Base-by-base conservation (phyloP, 148 eudicot species). In the Bassia scoparia region DNA sequence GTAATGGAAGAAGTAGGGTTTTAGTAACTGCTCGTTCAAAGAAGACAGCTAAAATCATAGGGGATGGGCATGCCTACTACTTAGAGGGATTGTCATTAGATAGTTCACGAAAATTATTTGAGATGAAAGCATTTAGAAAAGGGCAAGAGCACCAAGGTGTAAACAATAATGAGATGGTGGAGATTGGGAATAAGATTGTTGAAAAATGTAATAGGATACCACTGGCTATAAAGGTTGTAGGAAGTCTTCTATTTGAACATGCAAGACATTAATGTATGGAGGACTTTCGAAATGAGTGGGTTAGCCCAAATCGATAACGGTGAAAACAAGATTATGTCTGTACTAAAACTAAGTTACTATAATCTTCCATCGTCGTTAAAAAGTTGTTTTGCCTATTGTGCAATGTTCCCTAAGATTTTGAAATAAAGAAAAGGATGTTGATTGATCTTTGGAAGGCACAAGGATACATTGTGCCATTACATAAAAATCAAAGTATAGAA, bases 1-100 rank as follows among this genome's bases (percentile, higher is more conserved):
- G 82, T 20, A 37, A 49, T 1, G 48, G 23, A 5, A 84, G 81
- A 15, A 81, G 84, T 58, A 77, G 74, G 61, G 68, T 85, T 58
- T 3, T 85, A 33, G 73, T 77, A 24, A 83, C 90, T 29, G 77
- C 88, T 1, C 84, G 88, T 2, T 79, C 80, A 9, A 71, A 33
- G 17, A 23, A 35, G 44, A 78, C 71, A 4, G 84, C 84, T 14
- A 68, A 30, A 4, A 76, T 68, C 2, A 75, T 78, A 9, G 86
- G 85, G 11, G 21, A 78, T 12, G 30, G 52, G 10, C 5, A 73
- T 7, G 10, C 37, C 0, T 61, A 79, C 37, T 60, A 65, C 29
- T 67, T 87, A 69, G 3, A 69, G 0, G 76, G 77, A 12, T 77
- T 87, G 21, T 71, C 81, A 2, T 62, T 68, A 9, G 77, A 64